These are phyloP conservation scores for Candolleomyces aberdarensis DNA, from an alignment of 768 basidiomycete genomes.

Conservation along the genomic window DNA sequence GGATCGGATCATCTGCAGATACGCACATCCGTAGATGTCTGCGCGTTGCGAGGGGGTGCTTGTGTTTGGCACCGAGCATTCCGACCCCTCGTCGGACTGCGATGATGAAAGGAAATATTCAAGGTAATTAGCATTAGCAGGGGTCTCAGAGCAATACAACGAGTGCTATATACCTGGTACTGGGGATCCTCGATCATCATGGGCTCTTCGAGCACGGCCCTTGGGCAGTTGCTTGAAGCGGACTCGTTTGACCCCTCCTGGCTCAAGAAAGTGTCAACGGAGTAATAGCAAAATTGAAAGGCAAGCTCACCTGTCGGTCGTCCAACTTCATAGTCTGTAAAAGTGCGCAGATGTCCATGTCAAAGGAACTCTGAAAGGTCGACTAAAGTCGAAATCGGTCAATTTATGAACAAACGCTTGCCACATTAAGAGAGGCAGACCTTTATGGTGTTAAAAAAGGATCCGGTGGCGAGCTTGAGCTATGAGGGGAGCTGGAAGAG, in stretches of 20 bases:
- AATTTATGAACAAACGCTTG: too few species aligned
- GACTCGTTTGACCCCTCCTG: constrained; percentile 33
- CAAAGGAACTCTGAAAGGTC: constrained; percentile 12
- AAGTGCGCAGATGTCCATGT: constrained; percentile 52
- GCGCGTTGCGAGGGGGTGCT: constrained; percentile 22
- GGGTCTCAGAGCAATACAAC: neutral
- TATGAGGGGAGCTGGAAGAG: neutral
- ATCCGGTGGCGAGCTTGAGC: neutral
- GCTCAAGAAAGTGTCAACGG: constrained; percentile 32
- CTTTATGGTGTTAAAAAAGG: neutral
- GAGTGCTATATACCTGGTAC: constrained; percentile 32
- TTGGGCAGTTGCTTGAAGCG: constrained; percentile 12
- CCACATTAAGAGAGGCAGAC: too few species aligned
- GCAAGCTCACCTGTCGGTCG: constrained; percentile 28
- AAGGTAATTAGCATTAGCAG: neutral
- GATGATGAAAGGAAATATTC: too few species aligned
- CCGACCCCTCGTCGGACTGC: constrained; percentile 43
- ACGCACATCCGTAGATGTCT: constrained; percentile 53
- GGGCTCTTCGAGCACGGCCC: constrained; percentile 32
- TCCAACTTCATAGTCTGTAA: constrained; percentile 50
- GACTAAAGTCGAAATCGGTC: too few species aligned
- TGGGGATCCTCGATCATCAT: constrained; percentile 45
- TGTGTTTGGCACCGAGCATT: constrained; percentile 42
- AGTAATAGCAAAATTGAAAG: neutral
- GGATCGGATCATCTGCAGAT: constrained; percentile 55